Percentiles rank a stretch among this genome's conserved stretches.
These are phyloP conservation scores for Cardiosporidium cionae DNA, from an alignment of 169 alveolate genomes.

Conservation along the genomic window DNA sequence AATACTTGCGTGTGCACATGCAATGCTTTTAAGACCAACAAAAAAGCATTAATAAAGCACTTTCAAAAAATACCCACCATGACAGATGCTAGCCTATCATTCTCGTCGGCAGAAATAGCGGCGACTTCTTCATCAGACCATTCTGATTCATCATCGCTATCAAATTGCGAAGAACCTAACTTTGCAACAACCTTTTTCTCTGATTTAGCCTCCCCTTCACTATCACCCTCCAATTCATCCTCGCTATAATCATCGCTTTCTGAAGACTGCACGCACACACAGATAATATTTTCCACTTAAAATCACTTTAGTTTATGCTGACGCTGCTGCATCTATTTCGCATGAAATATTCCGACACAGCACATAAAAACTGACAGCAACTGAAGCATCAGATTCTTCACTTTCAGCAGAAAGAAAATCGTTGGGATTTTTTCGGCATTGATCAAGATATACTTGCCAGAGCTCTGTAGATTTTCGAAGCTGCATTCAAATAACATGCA, in stretches of 20 bases:
- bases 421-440: slow-evolving; percentile 28
- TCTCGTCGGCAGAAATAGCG: not conserved
- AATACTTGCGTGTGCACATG: too few species aligned
- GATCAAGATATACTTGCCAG: slow-evolving; percentile 23
- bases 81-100: not conserved
- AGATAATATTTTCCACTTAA: not conserved
- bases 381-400: slow-evolving; percentile 25
- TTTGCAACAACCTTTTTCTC: too few species aligned
- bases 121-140: not conserved
- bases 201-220: not conserved
- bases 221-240: not conserved
- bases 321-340: not conserved
- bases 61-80: not conserved
- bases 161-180: too few species aligned
- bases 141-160: not conserved
- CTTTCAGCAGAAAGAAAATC: slow-evolving; percentile 21
- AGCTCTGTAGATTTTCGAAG: slow-evolving; percentile 37
- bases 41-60: too few species aligned
- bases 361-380: not conserved
- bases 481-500: not conserved
- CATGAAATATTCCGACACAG: not conserved
- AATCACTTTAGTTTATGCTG: not conserved
- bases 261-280: not conserved
- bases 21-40: too few species aligned
- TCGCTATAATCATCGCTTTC: not conserved